phyloP scores from a whole-genome alignment of 805 yeast genomes.

The Suhomyces tanzawaensis region DNA sequence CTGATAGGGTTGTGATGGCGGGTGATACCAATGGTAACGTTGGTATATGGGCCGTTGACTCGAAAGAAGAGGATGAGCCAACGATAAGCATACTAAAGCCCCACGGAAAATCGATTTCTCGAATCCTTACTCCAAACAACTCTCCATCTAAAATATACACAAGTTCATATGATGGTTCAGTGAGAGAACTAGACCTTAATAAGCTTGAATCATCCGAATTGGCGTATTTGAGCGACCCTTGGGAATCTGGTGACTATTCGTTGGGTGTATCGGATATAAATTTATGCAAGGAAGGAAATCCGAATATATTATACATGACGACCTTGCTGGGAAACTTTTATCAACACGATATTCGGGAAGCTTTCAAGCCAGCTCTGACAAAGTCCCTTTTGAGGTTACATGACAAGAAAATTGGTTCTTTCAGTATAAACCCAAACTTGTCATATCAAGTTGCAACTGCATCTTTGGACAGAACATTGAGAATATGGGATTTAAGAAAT shows the following conservation, averaged over 20 bases:
- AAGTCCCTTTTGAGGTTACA: slow-evolving; percentile 57
- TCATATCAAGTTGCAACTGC: slow-evolving; percentile 76
- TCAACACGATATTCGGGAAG: slow-evolving; percentile 62
- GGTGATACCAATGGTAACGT: slow-evolving; percentile 88
- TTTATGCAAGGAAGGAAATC: slow-evolving; percentile 40
- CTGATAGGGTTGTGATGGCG: slow-evolving; percentile 65
- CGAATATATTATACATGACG: slow-evolving; percentile 63
- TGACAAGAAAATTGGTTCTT: slow-evolving; percentile 91
- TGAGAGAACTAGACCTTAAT: slow-evolving; percentile 67
- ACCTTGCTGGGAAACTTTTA: slow-evolving; percentile 81
- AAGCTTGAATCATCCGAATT: slow-evolving; percentile 56
- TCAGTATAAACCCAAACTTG: slow-evolving; percentile 69
- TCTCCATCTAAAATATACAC: slow-evolving; percentile 59
- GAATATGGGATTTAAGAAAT: slow-evolving; percentile 83
- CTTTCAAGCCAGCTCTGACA: slow-evolving; percentile 24
- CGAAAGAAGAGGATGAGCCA: slow-evolving; percentile 39
- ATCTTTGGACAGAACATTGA: slow-evolving; percentile 80
- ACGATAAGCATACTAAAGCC: slow-evolving; percentile 64
- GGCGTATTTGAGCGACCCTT: slow-evolving; percentile 45
- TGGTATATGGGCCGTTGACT: slow-evolving; percentile 83
- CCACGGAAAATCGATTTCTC: slow-evolving; percentile 73
- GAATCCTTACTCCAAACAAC: slow-evolving; percentile 51
- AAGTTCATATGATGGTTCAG: slow-evolving; percentile 84
- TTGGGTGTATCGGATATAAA: slow-evolving; percentile 75
- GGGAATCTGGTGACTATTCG: slow-evolving; percentile 38